Evolutionary conservation across 139 green algal species (phyloP), one percentile per base, ranked within the genome.

Genomic region (Chlorella sp.): DNA sequence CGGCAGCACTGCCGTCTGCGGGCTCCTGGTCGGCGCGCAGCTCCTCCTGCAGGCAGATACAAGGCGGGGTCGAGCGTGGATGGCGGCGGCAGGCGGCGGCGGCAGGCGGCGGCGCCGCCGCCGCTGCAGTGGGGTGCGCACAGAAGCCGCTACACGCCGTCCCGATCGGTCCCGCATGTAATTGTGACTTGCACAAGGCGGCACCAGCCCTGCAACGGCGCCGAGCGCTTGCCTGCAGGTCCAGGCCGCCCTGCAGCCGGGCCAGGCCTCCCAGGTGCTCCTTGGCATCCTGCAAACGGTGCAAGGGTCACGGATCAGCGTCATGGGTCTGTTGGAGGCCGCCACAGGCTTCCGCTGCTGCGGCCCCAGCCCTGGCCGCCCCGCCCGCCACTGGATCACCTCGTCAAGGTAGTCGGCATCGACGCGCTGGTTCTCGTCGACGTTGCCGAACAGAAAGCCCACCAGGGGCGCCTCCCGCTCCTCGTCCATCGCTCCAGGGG

Each of bases 381-480:
- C 17, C 24, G 0, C 3, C 5, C 32, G 5, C n/a, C 32, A 13
- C 41, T 32, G 17, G 8, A 62, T 69, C 40, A 86, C 86, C 26
- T 85, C 75, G 34, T 90, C 86, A 22, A 90, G 26, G 44, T 90
- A 90, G 58, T 88, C 83, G 36, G 76, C 87, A 24, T 90, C 87
- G 0, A 90, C 36, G 16, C 78, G 34, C 30, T 86, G 83, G n/a
- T 82, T 74, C 36, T 88, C 78, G 64, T 88, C 84, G 36, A 90
- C 67, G 46, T 90, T 90, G 40, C 87, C 87, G 22, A 90, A 87
- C 7, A 87, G 46, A 34, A 87, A 87, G 34, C 83, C 83, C 46
- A 87, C 64, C 13, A 83, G 40, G 9, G 76, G 76, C 58, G 76
- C 56, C 26, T 43, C 8, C 8, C 68, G 34, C 32, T 24, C 75